phyloP scores from a whole-genome alignment of 208 protist genomes.

The Leishmania aethiopica region DNA sequence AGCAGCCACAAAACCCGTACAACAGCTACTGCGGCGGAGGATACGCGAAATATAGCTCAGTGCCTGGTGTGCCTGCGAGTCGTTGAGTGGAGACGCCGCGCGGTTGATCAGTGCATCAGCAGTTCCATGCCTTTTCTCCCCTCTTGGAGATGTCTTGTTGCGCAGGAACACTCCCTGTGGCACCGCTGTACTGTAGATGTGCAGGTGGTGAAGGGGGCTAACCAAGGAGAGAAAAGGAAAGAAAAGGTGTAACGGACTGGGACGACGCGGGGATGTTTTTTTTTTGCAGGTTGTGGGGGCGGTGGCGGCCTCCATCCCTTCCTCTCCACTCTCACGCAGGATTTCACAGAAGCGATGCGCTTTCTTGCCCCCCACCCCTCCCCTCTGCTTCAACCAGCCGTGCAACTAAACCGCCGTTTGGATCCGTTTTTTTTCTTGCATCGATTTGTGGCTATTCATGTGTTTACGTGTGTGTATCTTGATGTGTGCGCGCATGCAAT shows the following conservation, averaged over 20 bases:
- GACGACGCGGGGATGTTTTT: neutral
- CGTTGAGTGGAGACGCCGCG: neutral
- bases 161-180: neutral
- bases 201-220: neutral
- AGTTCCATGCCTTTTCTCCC: neutral
- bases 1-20: slow-evolving; percentile 1
- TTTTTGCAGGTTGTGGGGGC: neutral
- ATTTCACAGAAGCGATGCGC: neutral
- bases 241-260: neutral
- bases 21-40: slow-evolving; percentile 7
- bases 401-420: neutral
- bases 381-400: neutral
- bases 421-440: neutral
- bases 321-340: neutral
- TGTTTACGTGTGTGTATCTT: neutral
- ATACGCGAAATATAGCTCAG: neutral
- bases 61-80: neutral
- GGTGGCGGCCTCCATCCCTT: neutral
- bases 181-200: neutral
- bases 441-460: neutral
- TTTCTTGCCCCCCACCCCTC: neutral
- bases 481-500: neutral
- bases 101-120: neutral
- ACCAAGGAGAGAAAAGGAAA: neutral
- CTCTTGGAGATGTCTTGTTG: neutral